These are phyloP conservation scores for Acorus calamus DNA, from an alignment of 106 monocot species.

Conservation along the genomic window DNA sequence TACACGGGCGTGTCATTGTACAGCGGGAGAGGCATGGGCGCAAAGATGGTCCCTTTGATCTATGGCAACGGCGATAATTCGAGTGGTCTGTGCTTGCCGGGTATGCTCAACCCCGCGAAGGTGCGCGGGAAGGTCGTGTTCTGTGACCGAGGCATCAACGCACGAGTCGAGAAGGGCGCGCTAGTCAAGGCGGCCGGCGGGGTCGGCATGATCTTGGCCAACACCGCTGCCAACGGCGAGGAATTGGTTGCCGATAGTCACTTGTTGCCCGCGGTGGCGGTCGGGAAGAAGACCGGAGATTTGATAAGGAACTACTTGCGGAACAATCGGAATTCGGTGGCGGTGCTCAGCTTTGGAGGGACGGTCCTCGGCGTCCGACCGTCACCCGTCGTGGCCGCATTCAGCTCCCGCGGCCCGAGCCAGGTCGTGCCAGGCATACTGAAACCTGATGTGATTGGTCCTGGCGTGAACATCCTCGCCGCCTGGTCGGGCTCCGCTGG, in stretches of 20 bases:
- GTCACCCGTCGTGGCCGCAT: conserved; percentile 47
- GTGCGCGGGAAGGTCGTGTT: conserved; percentile 46
- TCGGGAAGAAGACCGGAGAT: conserved; percentile 33
- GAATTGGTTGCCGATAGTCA: conserved; percentile 55
- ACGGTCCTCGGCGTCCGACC: conserved; percentile 43
- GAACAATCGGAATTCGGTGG: conserved; percentile 11
- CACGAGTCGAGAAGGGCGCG: conserved; percentile 51
- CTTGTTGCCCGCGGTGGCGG: conserved; percentile 40
- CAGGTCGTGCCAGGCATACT: conserved; percentile 34
- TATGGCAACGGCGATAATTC: conserved; percentile 26
- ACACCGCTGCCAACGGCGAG: conserved; percentile 48
- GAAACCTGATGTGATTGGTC: conserved; percentile 52
- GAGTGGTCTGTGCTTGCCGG: conserved; percentile 35
- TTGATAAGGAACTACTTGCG: conserved; percentile 24
- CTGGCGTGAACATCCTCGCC: conserved; percentile 49
- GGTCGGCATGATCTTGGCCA: conserved; percentile 49
- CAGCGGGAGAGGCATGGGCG: conserved; percentile 19
- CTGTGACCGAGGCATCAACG: conserved; percentile 44
- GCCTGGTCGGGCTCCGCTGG: conserved; percentile 35
- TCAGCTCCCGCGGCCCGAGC: conserved; percentile 48
- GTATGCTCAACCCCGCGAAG: conserved; percentile 22
- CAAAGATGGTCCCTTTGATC: conserved; percentile 13
- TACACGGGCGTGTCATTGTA: conserved; percentile 37
- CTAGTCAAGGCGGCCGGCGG: conserved; percentile 54
- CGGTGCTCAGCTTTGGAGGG: conserved; percentile 30